Conservation (phyloP, 1,284 basidiomycete species). For the Pseudozyma sp. region DNA sequence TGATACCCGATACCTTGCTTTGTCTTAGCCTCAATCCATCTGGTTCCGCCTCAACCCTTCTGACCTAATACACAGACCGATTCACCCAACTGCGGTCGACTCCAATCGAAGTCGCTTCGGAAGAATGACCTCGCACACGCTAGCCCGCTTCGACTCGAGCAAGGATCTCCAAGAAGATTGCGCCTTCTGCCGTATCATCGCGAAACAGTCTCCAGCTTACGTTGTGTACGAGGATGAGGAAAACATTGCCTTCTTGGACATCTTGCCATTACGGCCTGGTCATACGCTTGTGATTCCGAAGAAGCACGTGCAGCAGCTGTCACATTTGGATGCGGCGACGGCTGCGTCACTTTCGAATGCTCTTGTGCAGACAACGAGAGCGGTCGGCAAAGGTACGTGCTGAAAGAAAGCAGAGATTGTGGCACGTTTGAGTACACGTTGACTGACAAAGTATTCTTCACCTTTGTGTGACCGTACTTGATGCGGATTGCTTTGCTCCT, state of each 20-base stretch:
- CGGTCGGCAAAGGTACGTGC: slow-evolving; percentile 43
- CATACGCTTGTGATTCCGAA: slow-evolving; percentile 56
- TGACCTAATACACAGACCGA: neutral
- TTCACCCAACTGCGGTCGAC: neutral
- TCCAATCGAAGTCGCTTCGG: neutral
- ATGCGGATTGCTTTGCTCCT: neutral
- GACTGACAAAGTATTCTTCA: neutral
- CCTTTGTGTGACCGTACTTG: neutral
- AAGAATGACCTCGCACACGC: slow-evolving; percentile 46
- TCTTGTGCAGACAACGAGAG: slow-evolving; percentile 40
- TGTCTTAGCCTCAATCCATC: neutral
- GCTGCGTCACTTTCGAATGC: slow-evolving; percentile 40
- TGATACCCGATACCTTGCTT: neutral
- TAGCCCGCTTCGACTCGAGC: slow-evolving; percentile 36
- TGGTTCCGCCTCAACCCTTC: neutral
- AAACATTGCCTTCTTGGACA: slow-evolving; percentile 80
- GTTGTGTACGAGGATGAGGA: slow-evolving; percentile 71
- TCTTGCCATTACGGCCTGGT: slow-evolving; percentile 76
- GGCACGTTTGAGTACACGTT: neutral
- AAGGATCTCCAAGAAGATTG: slow-evolving; percentile 38
- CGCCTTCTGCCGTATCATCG: slow-evolving; percentile 46
- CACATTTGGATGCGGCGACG: slow-evolving; percentile 21
- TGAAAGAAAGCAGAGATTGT: neutral
- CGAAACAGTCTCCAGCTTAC: slow-evolving; percentile 24
- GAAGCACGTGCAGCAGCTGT: slow-evolving; percentile 33